A percentile compares a stretch with the other conserved stretches of the same genome.
Conservation (phyloP, 1,284 basidiomycete species). For the Ceratobasidium sp. region DNA sequence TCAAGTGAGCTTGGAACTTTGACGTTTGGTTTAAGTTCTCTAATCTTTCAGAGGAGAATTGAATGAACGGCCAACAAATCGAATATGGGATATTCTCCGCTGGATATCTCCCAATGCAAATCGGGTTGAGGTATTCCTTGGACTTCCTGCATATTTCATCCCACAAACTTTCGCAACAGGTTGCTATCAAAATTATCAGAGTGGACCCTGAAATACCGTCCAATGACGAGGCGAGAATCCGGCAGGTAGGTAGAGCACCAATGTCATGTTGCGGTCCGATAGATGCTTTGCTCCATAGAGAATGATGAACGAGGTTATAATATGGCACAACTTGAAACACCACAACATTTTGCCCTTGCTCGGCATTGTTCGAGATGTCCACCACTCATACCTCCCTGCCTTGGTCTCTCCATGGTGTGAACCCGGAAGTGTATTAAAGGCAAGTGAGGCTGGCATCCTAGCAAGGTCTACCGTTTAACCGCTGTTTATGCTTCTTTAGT, state of each 20-base stretch:
- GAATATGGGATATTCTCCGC: background rate
- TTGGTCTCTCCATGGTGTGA: conserved; percentile 36
- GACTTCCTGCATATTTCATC: too few relatives aligned
- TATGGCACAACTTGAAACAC: conserved; percentile 32
- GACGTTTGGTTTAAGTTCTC: background rate
- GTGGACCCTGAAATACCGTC: background rate
- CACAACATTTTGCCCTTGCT: conserved; percentile 18
- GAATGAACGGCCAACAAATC: background rate
- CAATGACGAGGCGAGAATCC: background rate
- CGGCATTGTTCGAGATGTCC: background rate
- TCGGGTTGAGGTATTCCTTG: background rate
- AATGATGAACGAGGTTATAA: conserved; percentile 21
- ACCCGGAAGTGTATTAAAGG: conserved; percentile 10
- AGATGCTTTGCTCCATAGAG: background rate
- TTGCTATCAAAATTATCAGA: conserved; percentile 21
- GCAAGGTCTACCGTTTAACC: too few relatives aligned
- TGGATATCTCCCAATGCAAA: background rate
- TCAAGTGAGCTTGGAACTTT: background rate
- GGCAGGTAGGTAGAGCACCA: too few relatives aligned
- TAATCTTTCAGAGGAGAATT: background rate
- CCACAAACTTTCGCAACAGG: background rate
- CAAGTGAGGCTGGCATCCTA: background rate
- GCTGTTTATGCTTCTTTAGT: too few relatives aligned
- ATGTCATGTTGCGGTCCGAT: too few relatives aligned
- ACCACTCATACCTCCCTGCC: conserved; percentile 3